Percentiles rank a stretch among this genome's conserved stretches.
phyloP scores from a whole-genome alignment of 257 asterid genomes.

The Capsicum rhomboideum region DNA sequence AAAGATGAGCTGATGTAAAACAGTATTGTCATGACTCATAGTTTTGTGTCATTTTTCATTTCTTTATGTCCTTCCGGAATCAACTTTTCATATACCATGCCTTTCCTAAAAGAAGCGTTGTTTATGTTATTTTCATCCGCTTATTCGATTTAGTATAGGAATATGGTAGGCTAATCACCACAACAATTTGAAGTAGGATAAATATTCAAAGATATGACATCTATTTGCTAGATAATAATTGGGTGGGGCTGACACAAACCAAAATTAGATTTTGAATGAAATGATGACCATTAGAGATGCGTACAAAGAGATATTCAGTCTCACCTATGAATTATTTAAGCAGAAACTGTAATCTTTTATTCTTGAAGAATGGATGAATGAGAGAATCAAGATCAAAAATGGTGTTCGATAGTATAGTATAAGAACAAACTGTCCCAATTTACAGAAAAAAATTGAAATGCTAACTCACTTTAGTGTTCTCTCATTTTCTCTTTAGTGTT shows the following conservation, averaged over 20 bases:
- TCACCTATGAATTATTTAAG: not conserved
- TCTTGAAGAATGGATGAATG: not conserved
- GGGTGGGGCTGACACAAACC: not conserved
- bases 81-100: not conserved
- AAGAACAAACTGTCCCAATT: not conserved
- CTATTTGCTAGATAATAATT: not conserved
- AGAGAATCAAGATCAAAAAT: not conserved
- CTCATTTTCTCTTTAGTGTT: too few species aligned
- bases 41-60: not conserved
- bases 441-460: too few species aligned
- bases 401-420: not conserved
- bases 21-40: not conserved
- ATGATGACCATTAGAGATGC: not conserved
- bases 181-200: not conserved
- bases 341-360: not conserved
- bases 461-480: too few species aligned
- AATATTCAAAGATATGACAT: not conserved
- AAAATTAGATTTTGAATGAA: not conserved
- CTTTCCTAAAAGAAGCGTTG: not conserved
- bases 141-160: not conserved
- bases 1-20: too few species aligned
- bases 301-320: not conserved
- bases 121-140: not conserved
- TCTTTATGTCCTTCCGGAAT: not conserved
- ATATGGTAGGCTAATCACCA: not conserved